Percentiles rank a stretch among this genome's conserved stretches.
Evolutionary conservation across 306 rosid species (phyloP).

Genomic region (Dalbergia cochinchinensis): DNA sequence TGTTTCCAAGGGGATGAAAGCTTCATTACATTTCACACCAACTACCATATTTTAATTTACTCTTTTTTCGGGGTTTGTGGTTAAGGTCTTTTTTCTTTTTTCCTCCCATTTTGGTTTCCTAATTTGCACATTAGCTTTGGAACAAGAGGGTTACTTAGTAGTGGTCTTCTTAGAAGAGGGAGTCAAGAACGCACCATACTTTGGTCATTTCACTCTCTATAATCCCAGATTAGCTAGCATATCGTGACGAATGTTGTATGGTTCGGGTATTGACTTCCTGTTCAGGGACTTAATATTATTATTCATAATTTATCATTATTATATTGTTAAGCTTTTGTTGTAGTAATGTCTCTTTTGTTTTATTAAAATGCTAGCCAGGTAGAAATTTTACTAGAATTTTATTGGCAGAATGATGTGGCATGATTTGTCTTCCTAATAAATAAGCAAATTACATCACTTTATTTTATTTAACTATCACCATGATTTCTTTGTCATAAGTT

Average conservation of each 20-base stretch:
- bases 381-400: too few species aligned
- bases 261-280: slow-evolving; percentile 99
- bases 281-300: slow-evolving; percentile 46
- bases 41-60: slow-evolving; percentile 46
- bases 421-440: too few species aligned
- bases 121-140: slow-evolving; percentile 12
- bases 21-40: slow-evolving; percentile 76
- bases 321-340: slow-evolving; percentile 19
- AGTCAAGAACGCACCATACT: slow-evolving; percentile 99
- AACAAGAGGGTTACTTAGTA: background rate
- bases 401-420: too few species aligned
- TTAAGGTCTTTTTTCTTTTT: slow-evolving; percentile 1
- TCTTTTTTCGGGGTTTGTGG: background rate
- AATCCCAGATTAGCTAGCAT: slow-evolving; percentile 28
- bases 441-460: too few species aligned
- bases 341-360: background rate
- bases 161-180: slow-evolving; percentile 56
- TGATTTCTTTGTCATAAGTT: too few species aligned
- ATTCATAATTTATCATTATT: slow-evolving; percentile 7
- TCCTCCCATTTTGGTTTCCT: background rate
- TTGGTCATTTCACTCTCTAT: slow-evolving; percentile 31
- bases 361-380: too few species aligned
- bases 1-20: slow-evolving; percentile 52
- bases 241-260: slow-evolving; percentile 63
- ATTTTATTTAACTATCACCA: too few species aligned